These are phyloP conservation scores for Gonapodya sp. DNA, from an alignment of 192 early-diverging fungal genomes.

Conservation along the genomic window DNA sequence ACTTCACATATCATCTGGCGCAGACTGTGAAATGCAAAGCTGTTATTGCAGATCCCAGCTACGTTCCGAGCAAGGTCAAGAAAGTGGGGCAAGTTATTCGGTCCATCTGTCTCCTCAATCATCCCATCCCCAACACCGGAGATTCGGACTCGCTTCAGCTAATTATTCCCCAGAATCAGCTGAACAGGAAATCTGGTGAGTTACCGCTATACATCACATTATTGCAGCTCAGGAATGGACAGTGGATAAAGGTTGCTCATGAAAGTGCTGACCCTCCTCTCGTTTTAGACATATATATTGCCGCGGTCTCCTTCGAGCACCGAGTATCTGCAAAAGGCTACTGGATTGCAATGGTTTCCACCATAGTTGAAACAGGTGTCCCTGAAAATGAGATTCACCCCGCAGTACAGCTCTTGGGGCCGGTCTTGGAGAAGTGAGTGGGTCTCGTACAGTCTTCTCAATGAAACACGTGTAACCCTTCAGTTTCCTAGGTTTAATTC, in stretches of 20 bases:
- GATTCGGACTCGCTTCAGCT: slow-evolving; percentile 86
- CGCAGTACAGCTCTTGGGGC: slow-evolving; percentile 81
- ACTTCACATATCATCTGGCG: background rate
- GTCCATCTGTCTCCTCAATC: slow-evolving; percentile 87
- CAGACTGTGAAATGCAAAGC: slow-evolving; percentile 66
- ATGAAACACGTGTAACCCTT: slow-evolving; percentile 3
- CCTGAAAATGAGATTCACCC: slow-evolving; percentile 87
- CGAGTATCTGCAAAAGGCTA: slow-evolving; percentile 82
- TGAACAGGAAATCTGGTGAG: slow-evolving; percentile 70
- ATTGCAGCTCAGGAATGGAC: background rate
- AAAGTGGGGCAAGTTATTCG: slow-evolving; percentile 82
- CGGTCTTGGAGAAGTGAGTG: slow-evolving; percentile 71
- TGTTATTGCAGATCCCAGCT: slow-evolving; percentile 96
- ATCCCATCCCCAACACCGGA: slow-evolving; percentile 82
- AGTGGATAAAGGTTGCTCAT: background rate
- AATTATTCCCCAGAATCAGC: slow-evolving; percentile 96
- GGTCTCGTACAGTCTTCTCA: background rate
- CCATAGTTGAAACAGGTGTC: slow-evolving; percentile 81
- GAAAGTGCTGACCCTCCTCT: background rate
- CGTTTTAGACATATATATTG: slow-evolving; percentile 80
- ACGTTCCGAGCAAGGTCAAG: slow-evolving; percentile 72
- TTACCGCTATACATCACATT: too few relatives aligned
- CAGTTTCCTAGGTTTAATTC: slow-evolving; percentile 53
- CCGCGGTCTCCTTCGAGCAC: slow-evolving; percentile 78
- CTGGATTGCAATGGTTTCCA: slow-evolving; percentile 94